phyloP scores from a whole-genome alignment of 2,329 filamentous ascomycete species.

The Aureobasidium zeae region DNA sequence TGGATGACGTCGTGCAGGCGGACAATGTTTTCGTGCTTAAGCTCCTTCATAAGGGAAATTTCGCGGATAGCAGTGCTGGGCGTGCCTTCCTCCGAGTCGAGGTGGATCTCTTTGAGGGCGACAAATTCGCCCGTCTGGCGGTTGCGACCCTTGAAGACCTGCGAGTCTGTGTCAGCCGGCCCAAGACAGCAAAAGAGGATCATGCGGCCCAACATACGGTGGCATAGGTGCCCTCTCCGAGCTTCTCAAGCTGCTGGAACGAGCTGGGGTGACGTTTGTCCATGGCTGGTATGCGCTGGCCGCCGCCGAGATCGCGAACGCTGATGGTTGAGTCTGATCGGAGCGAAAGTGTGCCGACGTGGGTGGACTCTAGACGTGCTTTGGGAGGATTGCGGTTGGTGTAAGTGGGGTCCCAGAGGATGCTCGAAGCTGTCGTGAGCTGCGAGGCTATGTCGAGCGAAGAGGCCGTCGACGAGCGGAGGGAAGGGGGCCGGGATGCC shows the following conservation, averaged over 20 bases:
- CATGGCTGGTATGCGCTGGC: conserved; percentile 49
- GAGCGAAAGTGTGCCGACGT: conserved; percentile 40
- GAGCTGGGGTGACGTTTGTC: conserved; percentile 92
- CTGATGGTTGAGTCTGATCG: conserved; percentile 45
- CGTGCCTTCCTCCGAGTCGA: conserved; percentile 96
- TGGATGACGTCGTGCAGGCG: conserved; percentile 97
- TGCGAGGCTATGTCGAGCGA: conserved; percentile 35
- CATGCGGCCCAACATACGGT: conserved; percentile 72
- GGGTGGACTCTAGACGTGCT: conserved; percentile 37
- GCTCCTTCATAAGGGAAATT: conserved; percentile 98
- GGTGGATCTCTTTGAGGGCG: conserved; percentile 95
- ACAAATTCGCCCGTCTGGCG: conserved; percentile 94
- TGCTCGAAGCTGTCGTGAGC: conserved; percentile 40
- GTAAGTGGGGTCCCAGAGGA: conserved; percentile 42
- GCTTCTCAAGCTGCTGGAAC: conserved; percentile 97
- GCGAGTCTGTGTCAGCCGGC: conserved; percentile 12
- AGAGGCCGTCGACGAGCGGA: conserved; percentile 20
- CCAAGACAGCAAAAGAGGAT: not conserved
- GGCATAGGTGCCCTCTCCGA: conserved; percentile 97
- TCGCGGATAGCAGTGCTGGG: conserved; percentile 95
- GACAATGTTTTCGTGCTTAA: conserved; percentile 98
- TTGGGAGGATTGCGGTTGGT: conserved; percentile 37
- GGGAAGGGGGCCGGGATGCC: conserved; percentile 18
- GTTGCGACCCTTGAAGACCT: conserved; percentile 99
- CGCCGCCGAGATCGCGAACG: conserved; percentile 38